A percentile compares a stretch with the other conserved stretches of the same genome.
Conservation (phyloP, 306 rosid species). For the Dalbergia cochinchinensis region DNA sequence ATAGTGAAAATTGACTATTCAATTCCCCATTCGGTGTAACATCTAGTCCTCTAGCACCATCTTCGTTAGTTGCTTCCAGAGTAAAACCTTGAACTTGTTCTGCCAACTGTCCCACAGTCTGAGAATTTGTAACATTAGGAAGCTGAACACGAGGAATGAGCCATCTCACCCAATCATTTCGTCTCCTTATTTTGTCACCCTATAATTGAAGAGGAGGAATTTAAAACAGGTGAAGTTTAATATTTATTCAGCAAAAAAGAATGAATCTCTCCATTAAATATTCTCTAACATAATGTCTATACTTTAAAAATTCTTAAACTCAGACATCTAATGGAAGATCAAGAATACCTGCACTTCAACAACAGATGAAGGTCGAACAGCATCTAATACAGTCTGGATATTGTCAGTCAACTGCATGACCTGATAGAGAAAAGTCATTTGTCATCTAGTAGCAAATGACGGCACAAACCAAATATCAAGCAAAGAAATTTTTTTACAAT, state of each 20-base stretch:
- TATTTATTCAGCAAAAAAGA: not conserved
- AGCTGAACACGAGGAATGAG: constrained; percentile 54
- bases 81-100: constrained; percentile 58
- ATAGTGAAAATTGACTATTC: constrained; percentile 47
- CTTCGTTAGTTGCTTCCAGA: constrained; percentile 46
- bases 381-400: constrained; percentile 71
- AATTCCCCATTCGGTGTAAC: constrained; percentile 47
- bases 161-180: constrained; percentile 81
- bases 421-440: constrained; percentile 45
- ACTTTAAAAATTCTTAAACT: not conserved
- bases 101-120: constrained; percentile 55
- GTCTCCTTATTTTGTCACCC: constrained; percentile 89
- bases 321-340: constrained; percentile 13
- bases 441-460: constrained; percentile 6
- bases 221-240: not conserved
- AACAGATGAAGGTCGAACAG: constrained; percentile 66
- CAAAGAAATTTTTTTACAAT: not conserved
- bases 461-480: not conserved
- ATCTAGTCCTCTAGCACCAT: constrained; percentile 44
- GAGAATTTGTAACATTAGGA: constrained; percentile 48
- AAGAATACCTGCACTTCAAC: constrained; percentile 86
- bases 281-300: not conserved
- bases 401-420: constrained; percentile 72
- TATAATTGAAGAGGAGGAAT: constrained; percentile 36
- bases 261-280: not conserved